These are phyloP conservation scores for Globisporangium recalcitrans DNA, from an alignment of 352 stramenopile genomes.

Conservation along the genomic window DNA sequence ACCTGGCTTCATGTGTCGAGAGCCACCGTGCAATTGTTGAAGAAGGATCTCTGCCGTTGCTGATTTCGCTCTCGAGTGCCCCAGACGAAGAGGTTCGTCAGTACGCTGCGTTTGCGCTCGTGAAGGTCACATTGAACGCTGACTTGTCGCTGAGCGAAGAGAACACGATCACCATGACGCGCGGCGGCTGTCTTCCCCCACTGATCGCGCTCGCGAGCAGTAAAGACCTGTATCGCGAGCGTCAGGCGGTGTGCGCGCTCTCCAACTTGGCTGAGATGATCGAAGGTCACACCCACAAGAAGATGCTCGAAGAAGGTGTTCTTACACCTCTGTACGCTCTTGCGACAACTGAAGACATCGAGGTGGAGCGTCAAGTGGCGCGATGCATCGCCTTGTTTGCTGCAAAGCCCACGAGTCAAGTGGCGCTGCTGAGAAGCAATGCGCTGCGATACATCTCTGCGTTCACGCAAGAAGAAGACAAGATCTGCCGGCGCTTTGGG, in stretches of 20 bases:
- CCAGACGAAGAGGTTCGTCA: constrained; percentile 92
- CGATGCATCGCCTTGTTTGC: constrained; percentile 92
- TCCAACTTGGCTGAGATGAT: constrained; percentile 96
- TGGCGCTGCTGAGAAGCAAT: constrained; percentile 80
- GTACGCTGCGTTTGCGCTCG: constrained; percentile 93
- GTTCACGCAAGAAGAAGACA: constrained; percentile 80
- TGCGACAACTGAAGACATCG: constrained; percentile 58
- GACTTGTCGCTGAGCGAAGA: constrained; percentile 94
- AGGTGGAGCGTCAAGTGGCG: constrained; percentile 90
- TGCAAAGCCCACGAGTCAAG: constrained; percentile 89
- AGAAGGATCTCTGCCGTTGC: constrained; percentile 90
- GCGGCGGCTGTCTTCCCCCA: constrained; percentile 90
- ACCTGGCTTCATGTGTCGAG: constrained; percentile 91
- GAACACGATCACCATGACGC: constrained; percentile 95
- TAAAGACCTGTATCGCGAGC: constrained; percentile 87
- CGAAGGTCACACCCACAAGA: constrained; percentile 92
- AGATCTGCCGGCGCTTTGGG: constrained; percentile 85
- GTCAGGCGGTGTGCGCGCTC: constrained; percentile 90
- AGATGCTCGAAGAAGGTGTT: constrained; percentile 91
- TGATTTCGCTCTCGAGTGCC: constrained; percentile 94
- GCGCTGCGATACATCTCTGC: constrained; percentile 85
- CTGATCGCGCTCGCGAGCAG: constrained; percentile 87
- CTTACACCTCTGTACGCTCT: constrained; percentile 90
- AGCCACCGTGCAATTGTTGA: constrained; percentile 93
- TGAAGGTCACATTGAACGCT: constrained; percentile 94